A percentile compares a stretch with the other conserved stretches of the same genome.
Conservation (phyloP, 2,329 filamentous ascomycete genomes). For the Fusarium liriodendri region DNA sequence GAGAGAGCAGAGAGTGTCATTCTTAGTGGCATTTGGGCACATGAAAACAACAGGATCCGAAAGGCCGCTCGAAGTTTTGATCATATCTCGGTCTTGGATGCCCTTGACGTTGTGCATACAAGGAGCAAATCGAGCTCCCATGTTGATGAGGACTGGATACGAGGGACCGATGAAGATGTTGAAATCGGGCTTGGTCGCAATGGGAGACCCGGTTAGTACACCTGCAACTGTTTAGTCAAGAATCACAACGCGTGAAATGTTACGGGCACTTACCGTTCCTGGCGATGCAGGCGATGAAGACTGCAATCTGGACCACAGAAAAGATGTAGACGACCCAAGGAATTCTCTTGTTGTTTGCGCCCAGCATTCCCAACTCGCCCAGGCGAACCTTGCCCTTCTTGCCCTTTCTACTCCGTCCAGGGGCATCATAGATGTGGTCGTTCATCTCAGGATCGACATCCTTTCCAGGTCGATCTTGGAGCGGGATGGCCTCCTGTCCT, state of each 20-base stretch:
- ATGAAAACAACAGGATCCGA: constrained; percentile 67
- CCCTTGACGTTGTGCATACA: constrained; percentile 90
- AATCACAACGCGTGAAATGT: not conserved
- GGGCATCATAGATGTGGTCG: constrained; percentile 73
- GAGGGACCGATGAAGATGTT: constrained; percentile 99
- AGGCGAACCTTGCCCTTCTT: constrained; percentile 62
- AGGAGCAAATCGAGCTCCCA: constrained; percentile 91
- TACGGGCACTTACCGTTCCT: constrained; percentile 74
- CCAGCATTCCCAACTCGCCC: constrained; percentile 70
- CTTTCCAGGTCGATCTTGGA: constrained; percentile 62
- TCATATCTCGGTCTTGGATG: constrained; percentile 65
- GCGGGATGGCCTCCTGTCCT: constrained; percentile 65
- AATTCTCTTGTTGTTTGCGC: constrained; percentile 65
- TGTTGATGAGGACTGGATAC: constrained; percentile 90
- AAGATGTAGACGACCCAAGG: constrained; percentile 88
- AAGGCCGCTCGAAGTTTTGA: not conserved
- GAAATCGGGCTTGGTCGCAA: constrained; percentile 84
- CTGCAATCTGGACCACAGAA: constrained; percentile 79
- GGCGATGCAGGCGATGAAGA: constrained; percentile 90
- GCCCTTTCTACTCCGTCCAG: constrained; percentile 47
- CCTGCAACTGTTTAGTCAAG: constrained; percentile 57
- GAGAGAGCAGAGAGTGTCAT: constrained; percentile 73
- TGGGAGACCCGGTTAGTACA: constrained; percentile 80
- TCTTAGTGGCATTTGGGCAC: constrained; percentile 82
- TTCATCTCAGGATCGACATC: constrained; percentile 55